Evolutionary conservation across 2,329 filamentous ascomycete species (phyloP), one percentile per base, ranked within the genome.

Genomic region (Aquanectria penicillioides): DNA sequence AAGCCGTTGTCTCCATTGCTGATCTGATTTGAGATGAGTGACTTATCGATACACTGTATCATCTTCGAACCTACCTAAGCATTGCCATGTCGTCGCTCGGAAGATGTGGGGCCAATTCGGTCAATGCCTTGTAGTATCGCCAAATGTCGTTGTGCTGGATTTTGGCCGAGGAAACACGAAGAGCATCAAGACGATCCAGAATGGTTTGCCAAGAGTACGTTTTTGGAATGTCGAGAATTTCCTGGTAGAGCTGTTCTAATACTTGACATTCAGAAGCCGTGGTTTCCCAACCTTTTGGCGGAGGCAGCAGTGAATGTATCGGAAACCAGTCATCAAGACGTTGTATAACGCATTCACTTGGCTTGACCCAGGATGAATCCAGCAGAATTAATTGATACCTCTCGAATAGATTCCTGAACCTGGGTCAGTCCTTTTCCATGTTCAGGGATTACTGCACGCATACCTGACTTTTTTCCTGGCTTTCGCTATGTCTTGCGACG

Each of bases 401-500:
- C 22, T 68, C 65, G 20, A 68, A 68, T 15, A 40, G 36, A 36
- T 49, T 36, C 44, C 53, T 57, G 44, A 2, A 17, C 17, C 34
- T 26, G 41, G 33, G 15, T 49, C 22, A 49, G 44, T 28, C 20
- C 10, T 33, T 31, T 11, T 55, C 41, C 13, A 64, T 28, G 10
- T 7, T 15, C 38, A 4, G 7, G 18, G n/a, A 8, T 20, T 10
- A 15, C n/a, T 15, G 9, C 43, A 47, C 12, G 23, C 44, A 5
- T 64, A 67, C 65, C 65, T 68, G 63, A 68, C 61, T 66, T 54
- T 66, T 13, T 66, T 40, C n/a, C 64, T 57, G 9, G 49, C 63
- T 17, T 38, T 53, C 13, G 47, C 29, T 13, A 48, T 38, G 23
- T 68, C 63, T n/a, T 55, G 54, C 1, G 65, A 67, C 7, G 60